Conservation (phyloP, 495 filamentous ascomycete species). For the Daldinia childiae region DNA sequence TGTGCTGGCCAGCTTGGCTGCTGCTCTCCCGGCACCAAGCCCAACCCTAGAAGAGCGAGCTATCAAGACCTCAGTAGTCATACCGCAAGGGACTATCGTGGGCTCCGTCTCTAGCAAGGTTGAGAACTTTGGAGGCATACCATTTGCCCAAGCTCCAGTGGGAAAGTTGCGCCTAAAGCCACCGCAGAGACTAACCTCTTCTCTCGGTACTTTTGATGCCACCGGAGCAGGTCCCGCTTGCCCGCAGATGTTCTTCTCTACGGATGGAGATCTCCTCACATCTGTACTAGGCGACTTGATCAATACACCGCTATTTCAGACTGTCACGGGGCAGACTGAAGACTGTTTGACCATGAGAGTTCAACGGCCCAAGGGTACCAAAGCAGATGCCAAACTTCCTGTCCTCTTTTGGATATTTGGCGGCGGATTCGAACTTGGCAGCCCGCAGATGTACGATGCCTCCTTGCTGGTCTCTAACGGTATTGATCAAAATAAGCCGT, state of each 20-base stretch:
- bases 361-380: slow-evolving; percentile 67
- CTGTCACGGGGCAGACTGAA: slow-evolving; percentile 60
- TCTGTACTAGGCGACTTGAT: slow-evolving; percentile 63
- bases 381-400: slow-evolving; percentile 64
- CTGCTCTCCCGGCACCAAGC: slow-evolving; percentile 46
- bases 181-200: slow-evolving; percentile 51
- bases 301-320: slow-evolving; percentile 68
- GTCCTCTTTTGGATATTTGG: slow-evolving; percentile 81
- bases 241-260: slow-evolving; percentile 63
- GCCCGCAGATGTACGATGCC: slow-evolving; percentile 67
- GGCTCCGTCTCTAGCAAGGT: slow-evolving; percentile 51
- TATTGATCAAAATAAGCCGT: slow-evolving; percentile 65
- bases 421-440: slow-evolving; percentile 71
- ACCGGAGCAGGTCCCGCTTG: slow-evolving; percentile 60
- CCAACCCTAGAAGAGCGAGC: slow-evolving; percentile 50
- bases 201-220: slow-evolving; percentile 63
- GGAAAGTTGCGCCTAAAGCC: slow-evolving; percentile 56
- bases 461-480: slow-evolving; percentile 62
- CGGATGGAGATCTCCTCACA: slow-evolving; percentile 55
- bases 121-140: slow-evolving; percentile 61
- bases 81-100: slow-evolving; percentile 61
- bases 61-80: slow-evolving; percentile 57
- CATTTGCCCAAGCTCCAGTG: slow-evolving; percentile 56
- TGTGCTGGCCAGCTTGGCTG: slow-evolving; percentile 42
- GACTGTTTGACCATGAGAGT: slow-evolving; percentile 76